Conservation (phyloP, 2,329 filamentous ascomycete genomes). For the Atkinsonella hypoxylon region DNA sequence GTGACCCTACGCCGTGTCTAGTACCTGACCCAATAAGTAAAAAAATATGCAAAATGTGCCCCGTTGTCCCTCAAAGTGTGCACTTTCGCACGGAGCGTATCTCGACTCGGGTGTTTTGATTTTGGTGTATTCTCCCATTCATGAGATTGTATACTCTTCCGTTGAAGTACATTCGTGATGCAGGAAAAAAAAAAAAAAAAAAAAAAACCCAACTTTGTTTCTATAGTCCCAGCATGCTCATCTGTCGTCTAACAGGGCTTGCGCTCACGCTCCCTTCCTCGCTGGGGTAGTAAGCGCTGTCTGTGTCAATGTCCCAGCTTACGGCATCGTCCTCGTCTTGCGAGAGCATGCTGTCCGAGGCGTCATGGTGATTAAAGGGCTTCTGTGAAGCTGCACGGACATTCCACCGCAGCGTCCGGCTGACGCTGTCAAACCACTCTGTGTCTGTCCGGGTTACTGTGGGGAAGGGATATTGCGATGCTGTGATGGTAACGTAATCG, state of each 20-base stretch:
- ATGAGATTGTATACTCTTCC: too few relatives aligned
- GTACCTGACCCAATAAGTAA: not conserved
- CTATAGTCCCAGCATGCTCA: slow-evolving; percentile 52
- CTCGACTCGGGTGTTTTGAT: too few relatives aligned
- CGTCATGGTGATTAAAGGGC: slow-evolving; percentile 54
- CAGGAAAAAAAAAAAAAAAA: not conserved
- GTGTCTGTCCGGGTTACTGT: slow-evolving; percentile 81
- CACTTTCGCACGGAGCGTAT: too few relatives aligned
- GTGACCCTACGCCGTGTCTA: not conserved
- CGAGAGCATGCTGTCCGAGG: slow-evolving; percentile 20
- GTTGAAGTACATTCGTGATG: too few relatives aligned
- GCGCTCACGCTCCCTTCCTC: slow-evolving; percentile 59
- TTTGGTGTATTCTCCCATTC: too few relatives aligned
- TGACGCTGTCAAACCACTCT: slow-evolving; percentile 96
- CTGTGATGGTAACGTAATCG: slow-evolving; percentile 91
- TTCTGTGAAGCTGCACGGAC: slow-evolving; percentile 86
- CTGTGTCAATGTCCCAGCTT: slow-evolving; percentile 93
- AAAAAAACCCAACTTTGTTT: not conserved
- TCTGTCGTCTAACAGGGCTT: slow-evolving; percentile 58
- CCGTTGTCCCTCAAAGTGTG: too few relatives aligned
- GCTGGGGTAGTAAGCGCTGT: slow-evolving; percentile 58
- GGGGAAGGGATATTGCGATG: slow-evolving; percentile 92
- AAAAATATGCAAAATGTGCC: too few relatives aligned
- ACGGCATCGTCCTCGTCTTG: slow-evolving; percentile 43
- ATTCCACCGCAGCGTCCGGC: slow-evolving; percentile 89